Base-by-base conservation (phyloP, 2,329 filamentous ascomycete species). In the Alternaria atra region DNA sequence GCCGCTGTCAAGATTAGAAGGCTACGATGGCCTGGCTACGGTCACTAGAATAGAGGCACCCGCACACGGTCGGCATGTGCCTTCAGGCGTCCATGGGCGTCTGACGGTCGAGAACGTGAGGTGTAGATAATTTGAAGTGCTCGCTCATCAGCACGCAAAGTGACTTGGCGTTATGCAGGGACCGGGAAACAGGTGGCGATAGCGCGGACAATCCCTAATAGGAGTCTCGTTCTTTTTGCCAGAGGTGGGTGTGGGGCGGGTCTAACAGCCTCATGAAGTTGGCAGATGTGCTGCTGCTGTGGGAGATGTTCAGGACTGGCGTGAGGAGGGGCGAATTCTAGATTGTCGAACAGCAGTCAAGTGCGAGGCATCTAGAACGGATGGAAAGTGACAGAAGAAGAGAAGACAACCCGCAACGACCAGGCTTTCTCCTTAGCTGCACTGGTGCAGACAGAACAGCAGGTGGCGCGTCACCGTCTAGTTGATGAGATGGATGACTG, bases 121-220 rank as follows among this genome's bases (percentile, higher is more conserved):
- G 42, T 23, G 63, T 58, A 20, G 58, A 34, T 34, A 44, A 29
- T 37, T 51, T 35, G 25, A 30, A 40, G 5, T 47, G 20, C 9
- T 20, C n/a, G 35, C 17, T 61, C 55, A 44, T 40, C 47, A 44
- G 50, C 37, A 55, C 48, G 43, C 44, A 35, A 47, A 20, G 37
- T 55, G 52, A 43, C 66, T 68, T 69, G 64, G 68, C 66, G 64
- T 44, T 53, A 66, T 68, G 68, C 68, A 69, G 68, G 68, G 67
- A 64, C 64, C 55, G 59, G 55, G 55, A 58, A 56, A 61, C 58
- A 55, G 56, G 54, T 63, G 55, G 66, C 62, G 50, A 61, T 37
- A 52, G 55, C 37, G 52, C 15, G 50, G 58, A 60, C 44, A 46
- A 32, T 40, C 47, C 39, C 59, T 63, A 54, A 58, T 56, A 66